Evolutionary conservation across 345 rosid species (phyloP).

Genomic region (Gossypium sturtianum): DNA sequence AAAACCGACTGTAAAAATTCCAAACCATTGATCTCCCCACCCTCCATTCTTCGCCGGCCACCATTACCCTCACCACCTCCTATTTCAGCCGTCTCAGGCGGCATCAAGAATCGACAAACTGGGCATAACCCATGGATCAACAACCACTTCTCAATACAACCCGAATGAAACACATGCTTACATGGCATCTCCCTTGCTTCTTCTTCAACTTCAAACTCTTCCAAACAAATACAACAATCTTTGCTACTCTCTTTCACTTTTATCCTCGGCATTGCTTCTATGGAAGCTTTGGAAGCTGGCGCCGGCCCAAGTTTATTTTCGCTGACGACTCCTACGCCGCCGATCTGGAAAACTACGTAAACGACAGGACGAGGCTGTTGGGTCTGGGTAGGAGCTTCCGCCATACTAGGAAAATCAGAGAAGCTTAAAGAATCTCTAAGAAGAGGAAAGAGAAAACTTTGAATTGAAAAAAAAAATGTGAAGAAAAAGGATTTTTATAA

Average conservation of each 20-base stretch:
- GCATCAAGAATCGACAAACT: constrained; percentile 14
- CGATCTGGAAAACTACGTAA: neutral
- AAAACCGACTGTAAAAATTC: neutral
- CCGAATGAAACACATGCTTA: constrained; percentile 21
- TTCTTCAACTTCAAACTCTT: neutral
- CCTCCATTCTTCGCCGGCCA: neutral
- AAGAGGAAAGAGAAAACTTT: neutral
- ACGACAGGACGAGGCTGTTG: neutral
- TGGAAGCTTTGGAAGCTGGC: constrained; percentile 20
- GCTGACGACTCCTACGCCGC: neutral
- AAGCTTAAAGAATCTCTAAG: too few species aligned
- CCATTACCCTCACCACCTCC: neutral
- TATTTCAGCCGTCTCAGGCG: neutral
- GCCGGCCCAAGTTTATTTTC: neutral
- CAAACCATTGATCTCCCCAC: neutral
- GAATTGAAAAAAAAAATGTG: too few species aligned
- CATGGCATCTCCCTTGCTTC: constrained; percentile 22
- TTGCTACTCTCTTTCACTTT: neutral
- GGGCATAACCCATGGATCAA: constrained; percentile 15
- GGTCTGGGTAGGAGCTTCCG: neutral
- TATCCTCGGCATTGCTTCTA: constrained; percentile 15
- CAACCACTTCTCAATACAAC: constrained; percentile 21
- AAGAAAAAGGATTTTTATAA: neutral
- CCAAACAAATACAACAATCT: constrained; percentile 21
- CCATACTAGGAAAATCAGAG: neutral